Conservation (phyloP, 164 flowering plant species). For the Santalum album region DNA sequence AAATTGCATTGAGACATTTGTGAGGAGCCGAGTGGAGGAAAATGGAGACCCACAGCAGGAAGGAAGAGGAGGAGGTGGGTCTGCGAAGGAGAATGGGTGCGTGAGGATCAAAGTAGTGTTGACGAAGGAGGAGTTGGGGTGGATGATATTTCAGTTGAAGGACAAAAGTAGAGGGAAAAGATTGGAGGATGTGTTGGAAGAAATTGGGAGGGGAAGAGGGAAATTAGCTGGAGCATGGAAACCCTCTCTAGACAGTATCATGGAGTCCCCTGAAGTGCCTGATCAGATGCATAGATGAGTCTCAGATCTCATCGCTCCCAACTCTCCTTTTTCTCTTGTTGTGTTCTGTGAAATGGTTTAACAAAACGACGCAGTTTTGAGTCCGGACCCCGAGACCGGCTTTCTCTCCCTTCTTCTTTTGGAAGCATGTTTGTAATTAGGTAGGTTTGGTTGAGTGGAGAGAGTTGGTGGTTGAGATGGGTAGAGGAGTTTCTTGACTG, state of each 20-base stretch:
- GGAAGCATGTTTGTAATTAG: too few relatives aligned
- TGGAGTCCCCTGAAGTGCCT: conserved; percentile 41
- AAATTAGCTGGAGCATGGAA: conserved; percentile 31
- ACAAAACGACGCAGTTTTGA: too few relatives aligned
- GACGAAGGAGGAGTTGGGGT: conserved; percentile 52
- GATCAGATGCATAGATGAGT: conserved; percentile 31
- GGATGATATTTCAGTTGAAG: conserved; percentile 40
- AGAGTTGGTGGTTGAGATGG: too few relatives aligned
- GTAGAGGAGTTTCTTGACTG: too few relatives aligned
- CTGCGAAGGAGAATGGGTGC: neutral
- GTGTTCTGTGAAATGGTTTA: neutral
- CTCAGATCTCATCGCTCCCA: too few relatives aligned
- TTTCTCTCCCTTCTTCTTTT: too few relatives aligned
- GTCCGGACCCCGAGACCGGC: too few relatives aligned
- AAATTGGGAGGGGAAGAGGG: conserved; percentile 35
- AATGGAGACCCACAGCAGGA: conserved; percentile 1
- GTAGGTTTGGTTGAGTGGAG: too few relatives aligned
- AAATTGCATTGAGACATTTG: conserved; percentile 30
- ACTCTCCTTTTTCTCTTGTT: neutral
- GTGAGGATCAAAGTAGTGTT: conserved; percentile 54
- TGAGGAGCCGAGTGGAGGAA: conserved; percentile 5
- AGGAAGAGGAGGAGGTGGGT: neutral
- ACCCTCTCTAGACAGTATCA: conserved; percentile 54
- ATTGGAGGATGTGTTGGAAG: conserved; percentile 39
- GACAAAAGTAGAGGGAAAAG: conserved; percentile 29